Conservation (phyloP, 2,329 filamentous ascomycete genomes). For the Neonectria punicea region DNA sequence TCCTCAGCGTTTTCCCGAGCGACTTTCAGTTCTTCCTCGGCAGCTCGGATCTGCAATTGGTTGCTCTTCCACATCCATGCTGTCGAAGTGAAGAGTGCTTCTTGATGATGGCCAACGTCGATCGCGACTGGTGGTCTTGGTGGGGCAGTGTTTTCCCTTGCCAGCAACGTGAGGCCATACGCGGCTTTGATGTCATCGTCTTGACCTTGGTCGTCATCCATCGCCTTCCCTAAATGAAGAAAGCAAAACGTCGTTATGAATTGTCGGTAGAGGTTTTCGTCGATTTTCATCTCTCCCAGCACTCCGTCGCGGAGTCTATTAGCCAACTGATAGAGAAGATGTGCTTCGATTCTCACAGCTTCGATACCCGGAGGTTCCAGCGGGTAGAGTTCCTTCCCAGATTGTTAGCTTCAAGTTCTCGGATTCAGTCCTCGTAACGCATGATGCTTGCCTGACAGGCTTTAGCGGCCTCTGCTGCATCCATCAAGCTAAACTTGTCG, state of each 20-base stretch:
- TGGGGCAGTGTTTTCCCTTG: background rate
- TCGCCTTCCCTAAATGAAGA: background rate
- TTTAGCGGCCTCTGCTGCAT: background rate
- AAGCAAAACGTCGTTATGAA: background rate
- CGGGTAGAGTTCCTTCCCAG: background rate
- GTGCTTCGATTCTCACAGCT: background rate
- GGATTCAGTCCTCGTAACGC: background rate
- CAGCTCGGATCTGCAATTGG: background rate
- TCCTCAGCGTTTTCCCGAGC: background rate
- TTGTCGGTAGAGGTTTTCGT: background rate
- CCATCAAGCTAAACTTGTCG: background rate
- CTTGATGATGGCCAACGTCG: background rate
- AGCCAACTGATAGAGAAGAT: background rate
- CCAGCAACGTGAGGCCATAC: background rate
- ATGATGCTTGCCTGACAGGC: background rate
- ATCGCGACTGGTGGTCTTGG: background rate
- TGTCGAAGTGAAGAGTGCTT: background rate
- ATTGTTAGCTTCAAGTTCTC: background rate
- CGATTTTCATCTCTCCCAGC: background rate
- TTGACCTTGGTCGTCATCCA: background rate
- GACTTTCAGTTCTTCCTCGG: background rate
- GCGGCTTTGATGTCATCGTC: background rate
- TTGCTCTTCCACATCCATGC: background rate
- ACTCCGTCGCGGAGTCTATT: background rate
- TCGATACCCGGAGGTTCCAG: background rate